Conservation (phyloP, 2,329 filamentous ascomycete genomes). For the Aspergillus quadricinctus region DNA sequence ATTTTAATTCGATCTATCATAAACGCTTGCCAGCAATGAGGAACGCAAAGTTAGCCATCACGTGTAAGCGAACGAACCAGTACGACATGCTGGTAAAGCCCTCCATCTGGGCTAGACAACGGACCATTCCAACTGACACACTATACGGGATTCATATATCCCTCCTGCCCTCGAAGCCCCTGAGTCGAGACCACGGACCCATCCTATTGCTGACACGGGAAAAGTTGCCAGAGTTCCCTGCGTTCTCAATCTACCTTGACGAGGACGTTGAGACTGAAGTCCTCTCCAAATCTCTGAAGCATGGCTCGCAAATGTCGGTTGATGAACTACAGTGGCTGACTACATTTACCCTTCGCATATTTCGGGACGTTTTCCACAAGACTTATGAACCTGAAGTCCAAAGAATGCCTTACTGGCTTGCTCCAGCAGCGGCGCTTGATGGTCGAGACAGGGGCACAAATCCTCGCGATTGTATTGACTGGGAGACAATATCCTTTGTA, state of each 20-base stretch:
- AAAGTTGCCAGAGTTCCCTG: slow-evolving; percentile 59
- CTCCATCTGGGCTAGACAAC: slow-evolving; percentile 58
- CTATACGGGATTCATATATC: slow-evolving; percentile 62
- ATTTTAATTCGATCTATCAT: slow-evolving; percentile 68
- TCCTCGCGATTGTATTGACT: slow-evolving; percentile 41
- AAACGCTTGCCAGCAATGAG: slow-evolving; percentile 73
- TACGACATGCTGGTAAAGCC: slow-evolving; percentile 82
- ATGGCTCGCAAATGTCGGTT: slow-evolving; percentile 31
- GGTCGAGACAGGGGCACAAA: slow-evolving; percentile 3
- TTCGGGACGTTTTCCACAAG: slow-evolving; percentile 86
- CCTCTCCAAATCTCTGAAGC: slow-evolving; percentile 43
- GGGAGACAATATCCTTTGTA: slow-evolving; percentile 34
- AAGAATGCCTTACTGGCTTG: slow-evolving; percentile 79
- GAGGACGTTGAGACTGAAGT: slow-evolving; percentile 58
- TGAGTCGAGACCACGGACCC: slow-evolving; percentile 58
- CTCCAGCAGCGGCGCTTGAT: slow-evolving; percentile 47
- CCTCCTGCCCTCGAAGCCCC: slow-evolving; percentile 52
- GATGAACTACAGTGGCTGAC: slow-evolving; percentile 55
- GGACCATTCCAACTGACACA: slow-evolving; percentile 43
- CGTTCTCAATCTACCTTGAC: slow-evolving; percentile 69
- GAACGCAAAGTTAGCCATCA: slow-evolving; percentile 82
- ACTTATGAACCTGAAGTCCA: slow-evolving; percentile 60
- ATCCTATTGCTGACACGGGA: slow-evolving; percentile 68
- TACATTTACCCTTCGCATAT: slow-evolving; percentile 69
- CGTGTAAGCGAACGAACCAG: slow-evolving; percentile 65